These are phyloP conservation scores for Globisporangium irregulare DNA, from an alignment of 352 stramenopile species.

Conservation along the genomic window DNA sequence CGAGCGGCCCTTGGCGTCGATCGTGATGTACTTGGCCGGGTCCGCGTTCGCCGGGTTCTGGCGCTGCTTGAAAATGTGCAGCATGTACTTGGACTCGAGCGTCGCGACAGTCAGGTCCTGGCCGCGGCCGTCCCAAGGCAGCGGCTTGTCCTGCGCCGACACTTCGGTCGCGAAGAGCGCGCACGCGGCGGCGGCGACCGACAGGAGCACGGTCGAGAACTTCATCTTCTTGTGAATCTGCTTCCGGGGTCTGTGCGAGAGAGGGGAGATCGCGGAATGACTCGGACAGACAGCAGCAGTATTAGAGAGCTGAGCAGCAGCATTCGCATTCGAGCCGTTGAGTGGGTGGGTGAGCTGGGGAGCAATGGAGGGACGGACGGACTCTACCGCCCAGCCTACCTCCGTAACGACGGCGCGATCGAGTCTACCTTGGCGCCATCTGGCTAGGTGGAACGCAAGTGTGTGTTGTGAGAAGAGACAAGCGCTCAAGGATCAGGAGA, in stretches of 20 bases:
- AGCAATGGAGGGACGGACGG: not conserved
- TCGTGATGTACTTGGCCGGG: slow-evolving; percentile 47
- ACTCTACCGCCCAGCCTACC: not conserved
- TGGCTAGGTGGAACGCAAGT: not conserved
- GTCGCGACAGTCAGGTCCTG: slow-evolving; percentile 50
- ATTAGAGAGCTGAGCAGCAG: not conserved
- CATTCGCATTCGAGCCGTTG: not conserved
- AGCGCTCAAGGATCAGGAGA: not conserved
- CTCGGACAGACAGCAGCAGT: not conserved
- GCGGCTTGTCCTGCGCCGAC: slow-evolving; percentile 21
- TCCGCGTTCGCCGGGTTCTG: slow-evolving; percentile 39
- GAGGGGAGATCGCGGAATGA: slow-evolving; percentile 5
- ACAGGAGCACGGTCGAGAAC: slow-evolving; percentile 16
- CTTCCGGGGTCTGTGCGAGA: not conserved
- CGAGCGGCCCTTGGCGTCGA: slow-evolving; percentile 32
- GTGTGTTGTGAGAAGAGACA: not conserved
- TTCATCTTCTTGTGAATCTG: slow-evolving; percentile 8
- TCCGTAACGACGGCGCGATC: not conserved
- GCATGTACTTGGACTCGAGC: slow-evolving; percentile 55
- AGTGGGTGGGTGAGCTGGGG: not conserved
- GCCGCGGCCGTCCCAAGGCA: slow-evolving; percentile 60
- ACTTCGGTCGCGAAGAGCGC: slow-evolving; percentile 12
- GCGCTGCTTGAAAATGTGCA: slow-evolving; percentile 66
- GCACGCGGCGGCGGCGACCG: slow-evolving; percentile 14
- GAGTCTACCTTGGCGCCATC: not conserved